phyloP scores from a whole-genome alignment of 306 rosid species.

The Lupinus albus region DNA sequence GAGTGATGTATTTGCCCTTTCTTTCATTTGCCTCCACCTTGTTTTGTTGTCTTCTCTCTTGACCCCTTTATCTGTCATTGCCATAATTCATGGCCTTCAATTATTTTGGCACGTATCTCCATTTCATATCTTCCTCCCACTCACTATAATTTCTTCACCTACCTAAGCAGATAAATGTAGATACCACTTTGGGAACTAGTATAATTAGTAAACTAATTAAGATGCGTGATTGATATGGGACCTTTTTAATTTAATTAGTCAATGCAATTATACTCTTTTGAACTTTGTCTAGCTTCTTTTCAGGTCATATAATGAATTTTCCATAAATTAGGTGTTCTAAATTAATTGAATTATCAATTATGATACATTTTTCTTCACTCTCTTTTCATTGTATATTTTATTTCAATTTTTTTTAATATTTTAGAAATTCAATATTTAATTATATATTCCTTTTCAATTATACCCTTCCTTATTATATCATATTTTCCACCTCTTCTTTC shows the following conservation, averaged over 20 bases:
- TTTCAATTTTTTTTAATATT: too few species aligned
- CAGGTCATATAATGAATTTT: too few species aligned
- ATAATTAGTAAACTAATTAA: background rate
- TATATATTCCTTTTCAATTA: too few species aligned
- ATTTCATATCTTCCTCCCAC: conserved; percentile 43
- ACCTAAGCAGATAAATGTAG: conserved; percentile 29
- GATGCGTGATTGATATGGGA: background rate
- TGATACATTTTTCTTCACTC: too few species aligned
- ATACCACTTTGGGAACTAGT: conserved; percentile 9
- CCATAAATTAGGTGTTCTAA: too few species aligned
- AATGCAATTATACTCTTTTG: background rate
- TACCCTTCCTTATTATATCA: too few species aligned
- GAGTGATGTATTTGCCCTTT: conserved; percentile 39
- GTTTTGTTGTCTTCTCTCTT: conserved; percentile 34
- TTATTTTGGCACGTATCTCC: conserved; percentile 56
- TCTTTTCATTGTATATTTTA: too few species aligned
- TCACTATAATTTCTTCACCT: conserved; percentile 45
- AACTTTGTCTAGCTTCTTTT: conserved; percentile 19
- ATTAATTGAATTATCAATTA: too few species aligned
- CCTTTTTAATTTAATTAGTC: conserved; percentile 19
- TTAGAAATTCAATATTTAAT: too few species aligned
- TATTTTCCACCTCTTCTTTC: too few species aligned
- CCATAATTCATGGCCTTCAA: conserved; percentile 41
- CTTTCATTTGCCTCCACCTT: conserved; percentile 56
- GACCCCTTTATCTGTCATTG: conserved; percentile 32